Conservation (phyloP, 768 basidiomycete species). For the Termitomyces sp. region DNA sequence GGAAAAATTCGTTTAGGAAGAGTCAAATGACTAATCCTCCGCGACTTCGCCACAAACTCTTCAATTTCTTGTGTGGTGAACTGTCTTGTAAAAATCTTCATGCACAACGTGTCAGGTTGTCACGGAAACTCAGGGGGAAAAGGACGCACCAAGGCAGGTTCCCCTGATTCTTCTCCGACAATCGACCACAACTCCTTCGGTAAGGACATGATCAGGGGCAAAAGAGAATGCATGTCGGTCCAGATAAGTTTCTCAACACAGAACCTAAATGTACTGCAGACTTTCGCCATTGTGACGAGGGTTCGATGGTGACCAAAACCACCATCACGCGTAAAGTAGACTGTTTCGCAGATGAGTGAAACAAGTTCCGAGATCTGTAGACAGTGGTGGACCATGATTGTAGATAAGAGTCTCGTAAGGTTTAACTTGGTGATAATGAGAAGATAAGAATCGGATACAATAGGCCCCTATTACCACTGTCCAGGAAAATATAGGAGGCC, state of each 20-base stretch:
- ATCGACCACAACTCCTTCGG: background rate
- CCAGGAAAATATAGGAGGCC: background rate
- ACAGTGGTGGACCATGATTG: background rate
- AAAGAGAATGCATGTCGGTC: background rate
- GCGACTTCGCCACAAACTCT: background rate
- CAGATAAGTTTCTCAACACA: background rate
- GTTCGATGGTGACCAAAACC: background rate
- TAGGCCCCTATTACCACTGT: background rate
- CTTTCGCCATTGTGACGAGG: background rate
- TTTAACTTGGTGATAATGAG: background rate
- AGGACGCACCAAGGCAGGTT: background rate
- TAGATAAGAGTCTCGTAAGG: background rate
- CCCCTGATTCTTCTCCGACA: background rate
- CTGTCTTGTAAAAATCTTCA: background rate
- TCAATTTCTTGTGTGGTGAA: background rate
- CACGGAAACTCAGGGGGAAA: background rate
- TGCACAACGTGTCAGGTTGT: background rate
- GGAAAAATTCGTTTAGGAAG: background rate
- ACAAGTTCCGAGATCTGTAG: background rate
- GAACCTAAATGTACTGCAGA: background rate
- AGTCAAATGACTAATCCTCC: background rate
- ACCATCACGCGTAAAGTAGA: background rate
- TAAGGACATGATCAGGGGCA: background rate
- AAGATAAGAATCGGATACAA: background rate
- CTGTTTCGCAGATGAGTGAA: background rate